Evolutionary conservation across 805 yeast genomes (phyloP).

Genomic region (Yamadazyma insecticola): DNA sequence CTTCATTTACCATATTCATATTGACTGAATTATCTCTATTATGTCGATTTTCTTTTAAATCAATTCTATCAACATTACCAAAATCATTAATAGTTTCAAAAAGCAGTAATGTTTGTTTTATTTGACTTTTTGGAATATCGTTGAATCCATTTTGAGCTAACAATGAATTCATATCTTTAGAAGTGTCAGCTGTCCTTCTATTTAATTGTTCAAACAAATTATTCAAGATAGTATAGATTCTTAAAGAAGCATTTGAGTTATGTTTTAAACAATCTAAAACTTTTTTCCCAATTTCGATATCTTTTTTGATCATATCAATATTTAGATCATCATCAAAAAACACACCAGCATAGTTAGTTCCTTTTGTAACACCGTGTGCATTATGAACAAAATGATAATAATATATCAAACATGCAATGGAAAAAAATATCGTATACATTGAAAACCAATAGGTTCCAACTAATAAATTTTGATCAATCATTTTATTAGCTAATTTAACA

Average conservation of each 20-base stretch:
- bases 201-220: constrained; percentile 77
- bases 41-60: too few species aligned
- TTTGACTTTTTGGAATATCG: constrained; percentile 6
- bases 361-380: constrained; percentile 15
- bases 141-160: constrained; percentile 1
- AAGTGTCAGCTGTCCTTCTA: constrained; percentile 56
- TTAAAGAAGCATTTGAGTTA: constrained; percentile 69
- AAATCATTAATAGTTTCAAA: constrained; percentile 10
- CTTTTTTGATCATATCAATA: constrained; percentile 60
- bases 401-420: constrained; percentile 81
- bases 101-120: constrained; percentile 7
- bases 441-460: constrained; percentile 91
- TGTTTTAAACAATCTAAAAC: constrained; percentile 69
- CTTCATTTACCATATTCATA: too few species aligned
- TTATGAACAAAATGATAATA: constrained; percentile 57
- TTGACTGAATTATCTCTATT: too few species aligned
- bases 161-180: constrained; percentile 14
- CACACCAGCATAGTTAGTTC: constrained; percentile 41
- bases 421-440: constrained; percentile 81
- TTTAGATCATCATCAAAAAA: constrained; percentile 42
- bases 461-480: constrained; percentile 66
- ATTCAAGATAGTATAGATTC: constrained; percentile 77
- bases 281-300: constrained; percentile 77
- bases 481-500: constrained; percentile 72
- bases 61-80: neutral